These are phyloP conservation scores for Pichia sp. DNA, from an alignment of 1,139 yeast genomes.

Conservation along the genomic window DNA sequence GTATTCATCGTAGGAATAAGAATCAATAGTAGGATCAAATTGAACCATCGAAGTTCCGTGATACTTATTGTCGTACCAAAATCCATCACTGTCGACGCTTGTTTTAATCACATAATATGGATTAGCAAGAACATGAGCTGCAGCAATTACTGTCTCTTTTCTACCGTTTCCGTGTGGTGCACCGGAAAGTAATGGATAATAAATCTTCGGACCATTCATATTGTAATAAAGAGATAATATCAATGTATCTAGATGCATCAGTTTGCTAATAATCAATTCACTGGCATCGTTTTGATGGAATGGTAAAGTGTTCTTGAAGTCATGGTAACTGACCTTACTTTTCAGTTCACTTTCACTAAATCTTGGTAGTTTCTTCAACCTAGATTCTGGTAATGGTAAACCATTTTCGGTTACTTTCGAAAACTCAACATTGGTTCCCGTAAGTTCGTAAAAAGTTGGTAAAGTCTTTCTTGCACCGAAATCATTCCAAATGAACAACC, in stretches of 20 bases:
- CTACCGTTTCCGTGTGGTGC: slow-evolving; percentile 30
- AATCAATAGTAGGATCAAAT: slow-evolving; percentile 42
- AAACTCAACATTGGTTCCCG: slow-evolving; percentile 29
- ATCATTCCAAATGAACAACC: slow-evolving; percentile 58
- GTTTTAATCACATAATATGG: slow-evolving; percentile 45
- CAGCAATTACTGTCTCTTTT: slow-evolving; percentile 53
- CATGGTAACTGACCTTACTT: slow-evolving; percentile 32
- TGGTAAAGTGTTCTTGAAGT: slow-evolving; percentile 50
- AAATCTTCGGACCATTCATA: slow-evolving; percentile 49
- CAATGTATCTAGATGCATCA: slow-evolving; percentile 43
- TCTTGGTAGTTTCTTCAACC: slow-evolving; percentile 1
- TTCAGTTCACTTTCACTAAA: slow-evolving; percentile 10
- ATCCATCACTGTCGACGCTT: slow-evolving; percentile 23
- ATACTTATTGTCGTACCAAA: slow-evolving; percentile 26
- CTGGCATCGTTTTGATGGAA: slow-evolving; percentile 58
- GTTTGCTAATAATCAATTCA: slow-evolving; percentile 47
- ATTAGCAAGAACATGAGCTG: slow-evolving; percentile 42
- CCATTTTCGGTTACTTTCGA: slow-evolving; percentile 24
- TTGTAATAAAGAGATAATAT: slow-evolving; percentile 51
- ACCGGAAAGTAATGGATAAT: slow-evolving; percentile 38
- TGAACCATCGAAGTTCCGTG: slow-evolving; percentile 43
- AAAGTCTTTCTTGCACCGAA: slow-evolving; percentile 55
- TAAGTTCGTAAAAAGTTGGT: slow-evolving; percentile 49
- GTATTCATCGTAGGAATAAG: slow-evolving; percentile 29
- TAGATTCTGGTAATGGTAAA: slow-evolving; percentile 18